Base-by-base conservation (phyloP, 805 yeast genomes). In the Candida sakaeoensis region DNA sequence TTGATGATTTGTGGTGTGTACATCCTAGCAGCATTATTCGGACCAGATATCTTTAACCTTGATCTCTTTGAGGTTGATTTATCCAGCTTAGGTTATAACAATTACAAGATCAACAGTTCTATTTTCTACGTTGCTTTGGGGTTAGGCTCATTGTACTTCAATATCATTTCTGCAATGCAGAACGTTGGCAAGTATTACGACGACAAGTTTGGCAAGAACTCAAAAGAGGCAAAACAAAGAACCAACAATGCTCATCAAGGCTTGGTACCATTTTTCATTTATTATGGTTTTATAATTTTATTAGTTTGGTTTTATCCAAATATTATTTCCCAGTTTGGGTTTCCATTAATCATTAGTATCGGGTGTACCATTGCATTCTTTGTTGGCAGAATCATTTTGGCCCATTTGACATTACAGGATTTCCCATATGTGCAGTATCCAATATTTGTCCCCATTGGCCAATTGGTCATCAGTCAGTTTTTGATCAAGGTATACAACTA, bases 321-420 rank as follows among this genome's bases (percentile, higher is more conserved):
- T 15, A 62, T 78, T 18, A 57, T 86, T 32, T 45, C 58, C 22
- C 49, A 48, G 2, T 63, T 63, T 48, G 70, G 74, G 1, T 60
- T 74, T 37, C 84, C 95, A 24, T 71, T 83, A 48, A 65, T 81
- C 16, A 54, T 84, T 34, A 75, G 90, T 21, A 79, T 85, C 52
- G 95, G 95, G 1, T 70, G 83, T 37, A 74, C 85, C 1, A 63
- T 84, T 49, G 96, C 98, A 1, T 83, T 85, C 53, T 70, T 79
- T 3, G 97, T 91, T n/a, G 97, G 97, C 4, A 77, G 93, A 56
- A 87, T 90, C 46, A 90, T 90, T 53, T 70, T 83, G 41, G 90
- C 87, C 2, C 98, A 90, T 59, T 75, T 91, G 49, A 86, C 96
- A 1, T 64, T 74, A 37, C 95, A 85, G 58, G 62, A 67, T 10